Evolutionary conservation across 257 asterid genomes (phyloP), one percentile per base, ranked within the genome.

Genomic region (Penstemon eatonii): DNA sequence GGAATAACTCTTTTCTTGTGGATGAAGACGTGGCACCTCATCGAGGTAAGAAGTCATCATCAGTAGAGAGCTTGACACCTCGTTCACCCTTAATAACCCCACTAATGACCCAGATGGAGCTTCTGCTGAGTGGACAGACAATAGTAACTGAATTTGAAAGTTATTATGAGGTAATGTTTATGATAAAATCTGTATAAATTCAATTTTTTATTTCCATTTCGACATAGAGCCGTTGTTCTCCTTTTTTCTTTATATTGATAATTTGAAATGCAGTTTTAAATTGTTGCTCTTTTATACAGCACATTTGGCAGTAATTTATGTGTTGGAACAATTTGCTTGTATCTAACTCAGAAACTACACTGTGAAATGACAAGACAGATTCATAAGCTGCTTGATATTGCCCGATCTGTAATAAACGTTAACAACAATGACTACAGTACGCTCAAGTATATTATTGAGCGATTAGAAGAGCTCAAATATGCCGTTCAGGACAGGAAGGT

Each of bases 81-180:
- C 89, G 89, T 72, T 90, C 99, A 47, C 99, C 99, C 53, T 72
- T 90, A 79, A 61, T 81, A 69, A 93, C 98, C 65, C 98, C 98
- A 68, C 74, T 94, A 60, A 86, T 71, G 79, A 79, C 84, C 70
- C 98, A 90, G 79, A 84, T 86, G 63, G 98, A 90, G 78, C 63
- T 86, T 70, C 76, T 93, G 61, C 79, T 90, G 69, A 81, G 85
- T 75, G 96, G 92, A 60, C 81, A 82, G 51, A 83, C 73, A 76
- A 84, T 82, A 55, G 72, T 92, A 66, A 87, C 88, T 64, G 97
- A 88, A 73, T 80, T 79, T 63, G 98, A 93, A 83, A 90, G 83
- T 81, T 82, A 81, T 80, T 87, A 88, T 78, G 97, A 93, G 97
- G 98, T 92, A 81, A 41, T 51, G 36, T 65, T 53, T 25, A 25